A percentile compares a stretch with the other conserved stretches of the same genome.
Evolutionary conservation across 768 basidiomycete species (phyloP).

Genomic region (Collybiopsis luxurians): DNA sequence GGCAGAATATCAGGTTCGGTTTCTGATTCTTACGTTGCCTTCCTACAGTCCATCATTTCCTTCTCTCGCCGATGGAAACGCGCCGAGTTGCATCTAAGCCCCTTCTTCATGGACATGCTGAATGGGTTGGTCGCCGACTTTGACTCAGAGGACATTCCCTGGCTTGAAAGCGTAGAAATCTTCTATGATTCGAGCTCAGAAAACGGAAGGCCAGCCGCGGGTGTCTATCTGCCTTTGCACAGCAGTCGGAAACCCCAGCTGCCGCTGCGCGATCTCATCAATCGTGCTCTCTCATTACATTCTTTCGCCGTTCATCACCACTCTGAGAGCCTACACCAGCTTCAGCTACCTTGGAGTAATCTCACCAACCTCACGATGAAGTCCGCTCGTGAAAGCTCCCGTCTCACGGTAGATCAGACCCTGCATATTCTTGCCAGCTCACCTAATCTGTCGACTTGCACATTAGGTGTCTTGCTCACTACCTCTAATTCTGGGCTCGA

Average conservation of each 20-base stretch:
- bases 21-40: background rate
- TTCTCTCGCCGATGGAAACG: slow-evolving; percentile 5
- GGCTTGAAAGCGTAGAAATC: slow-evolving; percentile 1
- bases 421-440: background rate
- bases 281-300: background rate
- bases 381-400: background rate
- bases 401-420: slow-evolving; percentile 1
- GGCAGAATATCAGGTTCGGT: background rate
- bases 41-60: background rate
- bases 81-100: background rate
- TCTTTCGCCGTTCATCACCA: slow-evolving; percentile 3
- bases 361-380: slow-evolving; percentile 4
- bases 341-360: slow-evolving; percentile 3
- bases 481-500: background rate
- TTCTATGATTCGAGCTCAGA: background rate
- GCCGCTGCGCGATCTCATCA: background rate
- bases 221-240: background rate
- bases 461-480: slow-evolving; percentile 4
- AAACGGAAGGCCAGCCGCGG: background rate
- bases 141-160: background rate
- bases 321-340: background rate
- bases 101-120: slow-evolving; percentile 1
- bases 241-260: background rate
- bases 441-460: slow-evolving; percentile 5
- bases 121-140: background rate